These are phyloP conservation scores for Acacia pycnantha DNA, from an alignment of 331 rosid genomes.

Conservation along the genomic window DNA sequence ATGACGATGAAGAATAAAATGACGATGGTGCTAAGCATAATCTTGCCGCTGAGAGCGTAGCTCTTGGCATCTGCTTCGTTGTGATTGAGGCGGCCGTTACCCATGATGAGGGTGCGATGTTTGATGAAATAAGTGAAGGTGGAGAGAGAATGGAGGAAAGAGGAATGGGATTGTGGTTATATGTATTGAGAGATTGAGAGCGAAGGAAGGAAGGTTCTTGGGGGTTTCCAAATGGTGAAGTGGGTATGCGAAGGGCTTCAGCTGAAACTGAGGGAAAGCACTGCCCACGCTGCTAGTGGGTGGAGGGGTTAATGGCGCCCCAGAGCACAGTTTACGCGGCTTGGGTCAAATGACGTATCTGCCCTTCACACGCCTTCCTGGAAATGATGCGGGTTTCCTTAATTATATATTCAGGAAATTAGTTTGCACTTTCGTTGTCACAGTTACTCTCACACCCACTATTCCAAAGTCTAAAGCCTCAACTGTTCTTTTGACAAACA, in stretches of 20 bases:
- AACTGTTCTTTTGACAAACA: not conserved
- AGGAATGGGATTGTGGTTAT: not conserved
- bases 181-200: not conserved
- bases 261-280: not conserved
- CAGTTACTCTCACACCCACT: not conserved
- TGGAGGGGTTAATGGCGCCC: no score
- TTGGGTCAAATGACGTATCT: not conserved
- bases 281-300: not conserved
- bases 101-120: not conserved
- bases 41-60: constrained; percentile 61
- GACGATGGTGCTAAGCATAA: constrained; percentile 68
- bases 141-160: not conserved
- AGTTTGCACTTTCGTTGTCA: constrained; percentile 17
- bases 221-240: not conserved
- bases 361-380: not conserved
- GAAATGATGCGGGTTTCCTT: not conserved
- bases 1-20: constrained; percentile 65
- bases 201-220: constrained; percentile 41
- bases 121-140: not conserved
- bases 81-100: no score
- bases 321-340: constrained; percentile 19
- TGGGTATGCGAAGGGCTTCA: not conserved
- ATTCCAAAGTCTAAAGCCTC: not conserved
- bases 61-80: not conserved
- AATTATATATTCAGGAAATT: constrained; percentile 10